A percentile compares a stretch with the other conserved stretches of the same genome.
These are phyloP conservation scores for Mycena leptocephala DNA, from an alignment of 768 basidiomycete genomes.

Conservation along the genomic window DNA sequence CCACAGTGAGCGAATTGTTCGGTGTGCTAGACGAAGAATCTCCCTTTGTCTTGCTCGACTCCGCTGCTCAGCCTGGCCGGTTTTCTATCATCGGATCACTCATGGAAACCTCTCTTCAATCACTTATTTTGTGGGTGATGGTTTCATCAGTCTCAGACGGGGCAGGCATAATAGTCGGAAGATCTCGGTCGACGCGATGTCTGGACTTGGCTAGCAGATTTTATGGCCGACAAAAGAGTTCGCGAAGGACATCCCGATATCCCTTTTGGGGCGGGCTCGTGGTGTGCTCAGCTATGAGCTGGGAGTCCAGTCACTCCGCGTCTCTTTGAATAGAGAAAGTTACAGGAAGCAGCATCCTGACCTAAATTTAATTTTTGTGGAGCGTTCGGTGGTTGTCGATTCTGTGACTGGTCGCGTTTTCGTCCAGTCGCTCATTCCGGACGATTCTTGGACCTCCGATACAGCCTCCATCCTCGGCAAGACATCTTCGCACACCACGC, in stretches of 20 bases:
- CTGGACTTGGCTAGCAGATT: slow-evolving; percentile 84
- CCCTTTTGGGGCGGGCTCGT: slow-evolving; percentile 92
- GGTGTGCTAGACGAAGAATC: slow-evolving; percentile 71
- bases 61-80: slow-evolving; percentile 82
- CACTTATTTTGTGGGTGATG: slow-evolving; percentile 69
- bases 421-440: slow-evolving; percentile 76
- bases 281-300: slow-evolving; percentile 88
- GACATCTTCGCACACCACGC: slow-evolving; percentile 24
- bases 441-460: slow-evolving; percentile 76
- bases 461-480: slow-evolving; percentile 53
- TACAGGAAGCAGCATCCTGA: slow-evolving; percentile 69
- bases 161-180: slow-evolving; percentile 55
- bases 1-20: slow-evolving; percentile 73
- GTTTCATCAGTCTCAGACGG: slow-evolving; percentile 61
- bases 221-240: slow-evolving; percentile 71
- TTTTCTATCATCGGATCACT: slow-evolving; percentile 82
- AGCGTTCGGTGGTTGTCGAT: slow-evolving; percentile 85
- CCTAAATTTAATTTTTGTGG: slow-evolving; percentile 83
- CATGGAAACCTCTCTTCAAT: slow-evolving; percentile 70
- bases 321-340: slow-evolving; percentile 52
- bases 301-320: slow-evolving; percentile 71
- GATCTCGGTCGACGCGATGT: slow-evolving; percentile 68
- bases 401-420: slow-evolving; percentile 62
- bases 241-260: slow-evolving; percentile 64
- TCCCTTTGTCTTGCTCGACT: slow-evolving; percentile 84